Percentiles rank a stretch among this genome's conserved stretches.
Evolutionary conservation across 1,139 yeast species (phyloP).

Genomic region (Geotrichum klebahnii): DNA sequence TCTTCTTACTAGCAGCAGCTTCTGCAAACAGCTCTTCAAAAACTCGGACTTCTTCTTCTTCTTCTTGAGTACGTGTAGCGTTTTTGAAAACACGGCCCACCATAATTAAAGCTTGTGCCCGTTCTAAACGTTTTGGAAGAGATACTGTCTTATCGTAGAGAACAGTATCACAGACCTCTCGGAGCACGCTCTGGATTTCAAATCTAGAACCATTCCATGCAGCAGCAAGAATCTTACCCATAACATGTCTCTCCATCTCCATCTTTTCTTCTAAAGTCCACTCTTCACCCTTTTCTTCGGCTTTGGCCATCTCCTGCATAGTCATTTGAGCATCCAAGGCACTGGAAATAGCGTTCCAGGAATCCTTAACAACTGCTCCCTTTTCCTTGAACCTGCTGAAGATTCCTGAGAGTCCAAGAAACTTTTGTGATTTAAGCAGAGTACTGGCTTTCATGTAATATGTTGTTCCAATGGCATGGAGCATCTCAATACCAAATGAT

Average conservation of each 20-base stretch:
- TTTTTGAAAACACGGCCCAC: conserved; percentile 70
- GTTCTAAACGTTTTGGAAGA: conserved; percentile 54
- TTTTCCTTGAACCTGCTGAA: conserved; percentile 82
- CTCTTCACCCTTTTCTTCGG: conserved; percentile 49
- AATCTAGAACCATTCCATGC: conserved; percentile 94
- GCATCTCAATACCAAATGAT: conserved; percentile 85
- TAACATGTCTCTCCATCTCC: conserved; percentile 76
- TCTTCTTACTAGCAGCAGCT: conserved; percentile 73
- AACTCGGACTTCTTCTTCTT: conserved; percentile 84
- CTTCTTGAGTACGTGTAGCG: conserved; percentile 70
- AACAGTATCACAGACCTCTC: conserved; percentile 80
- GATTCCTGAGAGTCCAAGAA: conserved; percentile 79
- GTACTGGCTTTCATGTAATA: conserved; percentile 65
- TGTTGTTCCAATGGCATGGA: conserved; percentile 79
- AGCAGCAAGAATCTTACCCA: conserved; percentile 90
- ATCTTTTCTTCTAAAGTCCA: conserved; percentile 81
- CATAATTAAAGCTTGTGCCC: conserved; percentile 74
- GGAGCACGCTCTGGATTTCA: conserved; percentile 82
- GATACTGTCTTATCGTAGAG: conserved; percentile 61
- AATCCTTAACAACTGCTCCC: conserved; percentile 79
- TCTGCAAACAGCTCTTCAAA: conserved; percentile 92
- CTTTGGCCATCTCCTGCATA: conserved; percentile 63
- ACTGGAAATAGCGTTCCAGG: conserved; percentile 75
- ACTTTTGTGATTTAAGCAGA: conserved; percentile 63
- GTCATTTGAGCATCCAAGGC: conserved; percentile 87